Evolutionary conservation across 345 rosid genomes (phyloP), one percentile per base, ranked within the genome.

Genomic region (Salix brachista): DNA sequence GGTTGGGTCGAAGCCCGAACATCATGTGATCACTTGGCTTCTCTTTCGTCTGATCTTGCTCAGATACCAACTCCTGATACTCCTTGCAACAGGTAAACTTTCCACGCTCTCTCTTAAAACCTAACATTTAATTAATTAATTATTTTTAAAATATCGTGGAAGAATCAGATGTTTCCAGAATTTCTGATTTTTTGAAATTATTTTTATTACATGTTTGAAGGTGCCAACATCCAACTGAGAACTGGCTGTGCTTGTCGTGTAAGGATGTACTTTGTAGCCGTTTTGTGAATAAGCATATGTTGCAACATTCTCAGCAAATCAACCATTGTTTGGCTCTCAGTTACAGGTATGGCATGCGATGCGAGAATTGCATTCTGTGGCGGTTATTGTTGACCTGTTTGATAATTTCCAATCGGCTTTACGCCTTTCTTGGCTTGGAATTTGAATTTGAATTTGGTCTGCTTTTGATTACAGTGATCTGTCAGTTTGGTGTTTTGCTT

Each of bases 1-100:
- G 98, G 97, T 68, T 94, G 97, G 98, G 97, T 94, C 0, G 97
- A 95, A 76, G 92, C 97, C 32, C 88, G 88, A 46, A 89, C 92
- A 42, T 82, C 85, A 16, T 95, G 96, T 75, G 93, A 89, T 78
- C 99, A 95, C 86, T 82, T 92, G 90, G 76, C 64, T 71, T 85
- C 90, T n/a, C 79, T 91, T 0, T 88, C 89, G 6, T 76, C 93
- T 70, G 93, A 91, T 89, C 90, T 89, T 32, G 3, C 68, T 76
- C 89, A 87, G 77, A 86, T 95, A 4, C 93, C 99, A 62, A 67
- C 83, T 78, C 97, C 94, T 21, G 86, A 83, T 62, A 87, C 94
- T 66, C 87, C 90, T 66, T 93, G 99, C 82, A 65, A 83, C 84
- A 89, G 92, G 97, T 91, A 70, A 10, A 25, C 39, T 44, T 46